Conservation (phyloP, 306 rosid species). For the Boehmeria nivea region DNA sequence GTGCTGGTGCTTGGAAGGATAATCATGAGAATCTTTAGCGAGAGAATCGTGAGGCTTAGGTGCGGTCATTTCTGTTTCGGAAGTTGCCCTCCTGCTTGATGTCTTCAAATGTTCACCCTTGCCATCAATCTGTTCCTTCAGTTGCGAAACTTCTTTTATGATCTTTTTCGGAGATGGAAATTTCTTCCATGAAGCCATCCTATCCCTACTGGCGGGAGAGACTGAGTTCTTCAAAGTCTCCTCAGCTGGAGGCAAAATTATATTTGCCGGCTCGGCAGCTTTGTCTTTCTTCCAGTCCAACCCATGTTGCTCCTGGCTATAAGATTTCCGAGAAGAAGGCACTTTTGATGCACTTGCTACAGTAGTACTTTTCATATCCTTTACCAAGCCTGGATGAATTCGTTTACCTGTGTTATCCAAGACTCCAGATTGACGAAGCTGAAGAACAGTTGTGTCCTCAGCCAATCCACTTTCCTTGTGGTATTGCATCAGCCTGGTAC, state of each 20-base stretch:
- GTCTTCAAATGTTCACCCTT: slow-evolving; percentile 52
- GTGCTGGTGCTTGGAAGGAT: slow-evolving; percentile 79
- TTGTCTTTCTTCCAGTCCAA: slow-evolving; percentile 62
- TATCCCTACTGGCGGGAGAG: slow-evolving; percentile 56
- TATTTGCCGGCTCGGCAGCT: slow-evolving; percentile 32
- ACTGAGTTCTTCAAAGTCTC: slow-evolving; percentile 45
- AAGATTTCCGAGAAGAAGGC: slow-evolving; percentile 64
- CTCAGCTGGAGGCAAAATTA: slow-evolving; percentile 31
- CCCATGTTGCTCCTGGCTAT: slow-evolving; percentile 82
- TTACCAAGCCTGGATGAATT: slow-evolving; percentile 56
- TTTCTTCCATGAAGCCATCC: slow-evolving; percentile 91
- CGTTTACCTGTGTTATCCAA: slow-evolving; percentile 62
- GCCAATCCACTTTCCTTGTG: slow-evolving; percentile 92
- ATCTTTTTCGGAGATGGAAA: slow-evolving; percentile 63
- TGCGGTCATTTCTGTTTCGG: slow-evolving; percentile 47
- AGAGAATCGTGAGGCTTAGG: slow-evolving; percentile 59
- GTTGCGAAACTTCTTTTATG: slow-evolving; percentile 45
- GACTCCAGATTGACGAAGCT: slow-evolving; percentile 74
- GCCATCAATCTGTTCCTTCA: slow-evolving; percentile 51
- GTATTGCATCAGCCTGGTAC: slow-evolving; percentile 89
- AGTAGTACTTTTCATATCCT: slow-evolving; percentile 50
- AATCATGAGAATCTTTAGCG: slow-evolving; percentile 69
- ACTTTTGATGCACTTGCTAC: slow-evolving; percentile 49
- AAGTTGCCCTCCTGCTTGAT: slow-evolving; percentile 34
- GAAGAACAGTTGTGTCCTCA: slow-evolving; percentile 77